Base-by-base conservation (phyloP, 768 basidiomycete species). In the Rhodotorula sphaerocarpa region DNA sequence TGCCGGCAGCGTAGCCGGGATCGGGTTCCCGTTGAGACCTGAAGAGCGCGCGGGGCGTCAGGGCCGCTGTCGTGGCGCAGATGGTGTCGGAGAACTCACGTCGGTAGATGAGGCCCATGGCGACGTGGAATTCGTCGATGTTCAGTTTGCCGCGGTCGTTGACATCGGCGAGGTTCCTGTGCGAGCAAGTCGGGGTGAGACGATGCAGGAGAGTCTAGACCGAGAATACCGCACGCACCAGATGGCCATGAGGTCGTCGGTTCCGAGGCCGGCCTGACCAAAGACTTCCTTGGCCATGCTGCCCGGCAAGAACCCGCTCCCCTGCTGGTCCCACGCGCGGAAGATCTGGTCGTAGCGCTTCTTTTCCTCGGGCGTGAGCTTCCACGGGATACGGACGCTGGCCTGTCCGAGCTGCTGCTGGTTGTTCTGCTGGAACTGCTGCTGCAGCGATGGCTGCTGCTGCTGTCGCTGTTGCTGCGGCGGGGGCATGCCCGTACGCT, bases 331-430 rank as follows among this genome's bases (percentile, higher is more conserved):
- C 95, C 95, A 99, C n/a, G 88, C 86, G 62, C 93, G 80, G 78
- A 99, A 99, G 71, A 97, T 92, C 71, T 86, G 82, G 74, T 97
- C 89, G 71, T 97, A 99, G 67, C 86, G 86, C 79, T 95, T 93
- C 81, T 92, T 92, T 79, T 99, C 95, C 9, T 82, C 81, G 75
- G 87, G 87, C 7, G 83, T 83, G 56, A 96, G 77, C 0, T 84
- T 82, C 95, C 95, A 99, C 0, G 89, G 83, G 43, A 95, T 79
- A 71, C 82, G 83, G 33, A 84, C 84, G 21, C 82, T 77, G 0
- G 81, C 73, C 3, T 82, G 80, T 21, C 86, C 86, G 10, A 84
- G 80, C 31, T 83, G 82, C 23, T 82, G 78, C 58, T 62, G 70
- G 46, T 61, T 65, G n/a, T 43, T 21, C 42, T 66, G 64, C 45